phyloP scores from a whole-genome alignment of 345 rosid genomes.

The Kernera saxatilis region DNA sequence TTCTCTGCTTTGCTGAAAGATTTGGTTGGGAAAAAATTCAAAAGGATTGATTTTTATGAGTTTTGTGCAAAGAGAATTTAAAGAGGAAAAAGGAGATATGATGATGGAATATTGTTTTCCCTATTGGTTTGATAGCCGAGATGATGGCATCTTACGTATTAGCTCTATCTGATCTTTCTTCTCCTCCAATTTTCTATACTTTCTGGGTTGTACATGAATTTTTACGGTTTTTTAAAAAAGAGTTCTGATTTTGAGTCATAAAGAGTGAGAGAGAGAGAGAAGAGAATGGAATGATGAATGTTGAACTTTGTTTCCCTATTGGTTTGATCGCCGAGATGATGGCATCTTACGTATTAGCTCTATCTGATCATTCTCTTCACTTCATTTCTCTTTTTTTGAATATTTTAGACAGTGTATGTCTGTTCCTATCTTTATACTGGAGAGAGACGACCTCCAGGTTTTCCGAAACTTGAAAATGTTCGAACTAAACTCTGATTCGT shows the following conservation, averaged over 20 bases:
- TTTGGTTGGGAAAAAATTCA: neutral
- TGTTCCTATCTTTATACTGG: too few relatives aligned
- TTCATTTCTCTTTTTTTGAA: neutral
- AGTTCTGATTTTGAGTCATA: neutral
- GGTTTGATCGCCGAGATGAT: slow-evolving; percentile 34
- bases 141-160: slow-evolving; percentile 37
- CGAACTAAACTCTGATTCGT: too few relatives aligned
- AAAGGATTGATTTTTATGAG: neutral
- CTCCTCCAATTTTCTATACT: neutral
- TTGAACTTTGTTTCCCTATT: slow-evolving; percentile 31
- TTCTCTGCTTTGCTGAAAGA: neutral
- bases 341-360: slow-evolving; percentile 34
- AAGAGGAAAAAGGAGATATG: neutral
- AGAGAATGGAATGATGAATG: slow-evolving; percentile 28
- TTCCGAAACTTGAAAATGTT: too few relatives aligned
- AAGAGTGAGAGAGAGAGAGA: neutral
- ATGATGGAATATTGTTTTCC: slow-evolving; percentile 24
- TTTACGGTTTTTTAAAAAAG: neutral
- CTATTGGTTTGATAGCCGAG: slow-evolving; percentile 35
- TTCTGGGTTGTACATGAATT: neutral
- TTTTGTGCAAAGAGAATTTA: neutral
- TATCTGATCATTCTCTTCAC: slow-evolving; percentile 29
- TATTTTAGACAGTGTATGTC: too few relatives aligned
- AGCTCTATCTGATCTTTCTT: slow-evolving; percentile 33
- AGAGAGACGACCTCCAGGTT: too few relatives aligned